Percentiles rank a stretch among this genome's conserved stretches.
Evolutionary conservation across 1,139 yeast species (phyloP).

Genomic region (Yamadazyma blattariae): DNA sequence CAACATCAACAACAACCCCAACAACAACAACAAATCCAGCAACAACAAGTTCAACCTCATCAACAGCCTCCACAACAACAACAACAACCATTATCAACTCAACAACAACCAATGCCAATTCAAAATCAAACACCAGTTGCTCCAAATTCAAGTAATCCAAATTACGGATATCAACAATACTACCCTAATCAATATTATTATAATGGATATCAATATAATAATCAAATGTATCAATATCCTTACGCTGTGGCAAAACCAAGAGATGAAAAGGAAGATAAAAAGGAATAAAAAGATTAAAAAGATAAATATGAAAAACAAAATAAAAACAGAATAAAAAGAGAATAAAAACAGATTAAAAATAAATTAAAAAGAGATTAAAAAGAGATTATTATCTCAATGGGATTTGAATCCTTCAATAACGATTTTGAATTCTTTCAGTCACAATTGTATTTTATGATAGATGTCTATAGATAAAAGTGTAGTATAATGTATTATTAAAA

Average conservation of each 20-base stretch:
- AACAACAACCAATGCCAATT: constrained; percentile 9
- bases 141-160: neutral
- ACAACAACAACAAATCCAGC: too few species aligned
- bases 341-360: too few species aligned
- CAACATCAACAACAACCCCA: constrained; percentile 2
- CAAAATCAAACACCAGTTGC: neutral
- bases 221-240: constrained; percentile 20
- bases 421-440: too few species aligned
- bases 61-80: too few species aligned
- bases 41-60: too few species aligned
- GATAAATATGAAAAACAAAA: neutral
- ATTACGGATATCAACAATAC: constrained; percentile 19
- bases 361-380: too few species aligned
- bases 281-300: neutral
- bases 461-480: too few species aligned
- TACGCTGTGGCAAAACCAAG: constrained; percentile 11
- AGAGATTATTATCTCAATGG: too few species aligned
- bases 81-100: neutral
- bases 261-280: constrained; percentile 8
- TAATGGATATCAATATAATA: constrained; percentile 19
- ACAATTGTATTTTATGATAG: too few species aligned
- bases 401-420: too few species aligned
- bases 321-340: neutral
- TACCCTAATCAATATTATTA: constrained; percentile 18
- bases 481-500: constrained; percentile 3